A percentile compares a stretch with the other conserved stretches of the same genome.
Evolutionary conservation across 768 basidiomycete species (phyloP).

Genomic region (Calocybe gangraenosa): DNA sequence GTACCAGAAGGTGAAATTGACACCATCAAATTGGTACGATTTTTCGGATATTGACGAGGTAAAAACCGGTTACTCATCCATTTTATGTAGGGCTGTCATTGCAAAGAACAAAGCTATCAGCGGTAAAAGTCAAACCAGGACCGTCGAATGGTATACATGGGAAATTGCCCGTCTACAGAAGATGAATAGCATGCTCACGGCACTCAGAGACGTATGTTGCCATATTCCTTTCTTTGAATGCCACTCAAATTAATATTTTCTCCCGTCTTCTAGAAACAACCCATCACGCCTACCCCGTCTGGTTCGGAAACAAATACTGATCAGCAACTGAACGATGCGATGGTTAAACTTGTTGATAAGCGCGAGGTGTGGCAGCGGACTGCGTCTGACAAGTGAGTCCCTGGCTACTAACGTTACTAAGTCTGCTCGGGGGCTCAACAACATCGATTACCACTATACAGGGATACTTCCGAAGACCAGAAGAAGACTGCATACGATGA

Average conservation of each 20-base stretch:
- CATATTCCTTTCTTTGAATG: neutral
- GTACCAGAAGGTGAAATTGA: neutral
- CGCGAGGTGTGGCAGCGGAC: neutral
- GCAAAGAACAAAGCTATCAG: neutral
- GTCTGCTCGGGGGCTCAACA: neutral
- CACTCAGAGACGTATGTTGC: neutral
- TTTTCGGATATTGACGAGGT: neutral
- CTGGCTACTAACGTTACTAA: neutral
- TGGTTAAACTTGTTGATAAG: neutral
- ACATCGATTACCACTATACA: neutral
- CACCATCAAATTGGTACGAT: neutral
- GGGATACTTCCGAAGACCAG: neutral
- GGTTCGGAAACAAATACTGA: neutral
- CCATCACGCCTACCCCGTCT: neutral
- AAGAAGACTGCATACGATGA: neutral
- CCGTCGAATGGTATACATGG: slow-evolving; percentile 8
- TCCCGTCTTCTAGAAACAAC: neutral
- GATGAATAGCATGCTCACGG: slow-evolving; percentile 6
- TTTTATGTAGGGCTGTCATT: neutral
- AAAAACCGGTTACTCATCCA: neutral
- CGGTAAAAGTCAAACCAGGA: neutral
- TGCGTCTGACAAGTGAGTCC: neutral
- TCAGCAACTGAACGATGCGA: neutral
- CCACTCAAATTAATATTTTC: neutral
- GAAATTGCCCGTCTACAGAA: slow-evolving; percentile 5